Base-by-base conservation (phyloP, 805 yeast species). In the Sugiyamaella mastotermitis region DNA sequence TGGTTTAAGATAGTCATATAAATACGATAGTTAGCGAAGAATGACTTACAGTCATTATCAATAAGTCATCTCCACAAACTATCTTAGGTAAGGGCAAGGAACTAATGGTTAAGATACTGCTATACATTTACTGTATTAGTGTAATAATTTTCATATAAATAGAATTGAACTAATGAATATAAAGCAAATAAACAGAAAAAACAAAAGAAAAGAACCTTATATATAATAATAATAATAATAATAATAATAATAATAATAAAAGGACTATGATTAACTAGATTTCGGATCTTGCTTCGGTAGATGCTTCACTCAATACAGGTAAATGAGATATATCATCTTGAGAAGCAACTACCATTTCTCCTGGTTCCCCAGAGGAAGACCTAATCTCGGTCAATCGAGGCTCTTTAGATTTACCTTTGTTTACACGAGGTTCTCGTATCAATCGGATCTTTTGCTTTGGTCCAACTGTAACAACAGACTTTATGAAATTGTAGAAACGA, bases 401-500 rank as follows among this genome's bases (percentile, higher is more conserved):
- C 9, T 11, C 14, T 6, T 7, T 9, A 10, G 9, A 11, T 10
- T n/a, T 5, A 10, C 26, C 26, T 27, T 27, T 14, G 15, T 8
- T 8, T 11, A 16, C 24, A 16, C 15, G 14, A 7, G 14, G 9
- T 5, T 9, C 5, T 23, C n/a, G 11, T 23, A 10, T 23, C n/a
- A 10, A 10, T 23, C n/a, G 10, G 11, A 23, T n/a, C n/a, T 23
- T 23, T 23, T n/a, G 10, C 26, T 23, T 35, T 13, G 36, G 36
- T 29, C 21, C 36, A 13, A 33, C 36, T 7, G 28, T 16, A 11
- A 46, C 46, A 3, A 35, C 43, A 16, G 46, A 31, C 26, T 48
- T 50, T 39, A 92, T 77, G 56, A 92, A 92, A 14, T 68, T 66
- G 42, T 80, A 66, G 56, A 92, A 88, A 51, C 99, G 69, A 40